Evolutionary conservation across 31 red algal species (phyloP).

Genomic region (Porphyra umbilicalis): DNA sequence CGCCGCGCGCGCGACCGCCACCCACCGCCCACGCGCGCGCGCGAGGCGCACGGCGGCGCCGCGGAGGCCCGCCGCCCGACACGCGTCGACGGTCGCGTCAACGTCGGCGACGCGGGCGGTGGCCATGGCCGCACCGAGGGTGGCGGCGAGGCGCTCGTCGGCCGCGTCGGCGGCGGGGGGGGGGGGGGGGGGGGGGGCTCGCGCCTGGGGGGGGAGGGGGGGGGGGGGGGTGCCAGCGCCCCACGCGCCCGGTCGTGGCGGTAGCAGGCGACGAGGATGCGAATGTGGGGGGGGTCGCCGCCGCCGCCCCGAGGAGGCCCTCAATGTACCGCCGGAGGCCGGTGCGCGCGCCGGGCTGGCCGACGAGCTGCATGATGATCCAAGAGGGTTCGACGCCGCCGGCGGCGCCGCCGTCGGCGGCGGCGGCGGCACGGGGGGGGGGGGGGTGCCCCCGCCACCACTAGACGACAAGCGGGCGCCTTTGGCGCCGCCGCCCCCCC

Average conservation of each 20-base stretch:
- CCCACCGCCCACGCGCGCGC: constrained; percentile 20
- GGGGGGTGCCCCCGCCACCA: too few relatives aligned
- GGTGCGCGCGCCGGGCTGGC: constrained; percentile 59
- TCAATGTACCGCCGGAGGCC: constrained; percentile 64
- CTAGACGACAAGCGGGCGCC: too few relatives aligned
- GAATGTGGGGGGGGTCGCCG: constrained; percentile 56
- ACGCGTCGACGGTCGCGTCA: constrained; percentile 41
- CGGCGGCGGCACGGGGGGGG: too few relatives aligned
- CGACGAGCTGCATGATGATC: constrained; percentile 61
- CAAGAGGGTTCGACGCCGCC: constrained; percentile 49
- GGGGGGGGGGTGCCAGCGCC: constrained; percentile 24
- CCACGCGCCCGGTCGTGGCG: constrained; percentile 58
- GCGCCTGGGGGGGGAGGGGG: constrained; percentile 15
- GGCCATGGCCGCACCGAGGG: constrained; percentile 40
- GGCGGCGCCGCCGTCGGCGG: neutral
- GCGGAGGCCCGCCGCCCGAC: constrained; percentile 43
- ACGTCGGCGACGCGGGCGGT: constrained; percentile 37
- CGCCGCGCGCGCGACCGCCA: constrained; percentile 39
- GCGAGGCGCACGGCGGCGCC: constrained; percentile 49
- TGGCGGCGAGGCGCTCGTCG: constrained; percentile 41
- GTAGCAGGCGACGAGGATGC: constrained; percentile 73
- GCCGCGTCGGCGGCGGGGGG: constrained; percentile 29
- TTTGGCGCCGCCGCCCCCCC: neutral
- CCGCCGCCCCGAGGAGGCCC: constrained; percentile 40
- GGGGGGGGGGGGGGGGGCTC: too few relatives aligned